Evolutionary conservation across 768 basidiomycete species (phyloP), one percentile per base, ranked within the genome.

Genomic region (Russula earlei): DNA sequence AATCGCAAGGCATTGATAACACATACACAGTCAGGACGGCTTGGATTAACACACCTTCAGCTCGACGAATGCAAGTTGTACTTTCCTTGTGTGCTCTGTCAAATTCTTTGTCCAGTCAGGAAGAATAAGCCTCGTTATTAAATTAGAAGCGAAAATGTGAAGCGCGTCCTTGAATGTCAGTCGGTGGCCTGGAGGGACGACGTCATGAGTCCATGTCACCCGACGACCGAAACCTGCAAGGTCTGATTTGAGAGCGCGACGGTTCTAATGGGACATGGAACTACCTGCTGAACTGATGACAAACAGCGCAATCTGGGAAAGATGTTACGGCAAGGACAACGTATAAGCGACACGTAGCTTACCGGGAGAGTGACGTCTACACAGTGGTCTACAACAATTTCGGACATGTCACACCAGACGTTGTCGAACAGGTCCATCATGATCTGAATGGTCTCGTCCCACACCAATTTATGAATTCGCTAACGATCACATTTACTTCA

Each of bases 291-390:
- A 72, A 20, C 79, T 72, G 49, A 82, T 79, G 34, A 81, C 74
- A 44, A 77, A 76, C 2, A 82, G 73, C 0, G 81, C 75, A 36
- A 81, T 73, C 81, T 82, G 36, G 31, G 31, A 10, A 12, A 14
- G 22, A 42, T 24, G 41, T 24, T 24, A 5, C 8, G 11, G 19
- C n/a, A 1, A 12, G 5, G 2, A 22, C 14, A 0, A 24, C 12
- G 11, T 3, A 9, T 19, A 22, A 24, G 14, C 0, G 14, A 14
- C 8, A n/a, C 27, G 19, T 2, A 17, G 42, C 75, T 48, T 52
- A 82, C 82, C 9, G 78, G 78, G 3, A 79, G 64, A 0, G 82
- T 83, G 20, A 83, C 64, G 25, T 81, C 77, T 2, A 79, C 64
- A 47, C 70, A 70, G 61, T 83, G 73, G 45, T 78, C 73, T 17